Evolutionary conservation across 2,329 filamentous ascomycete species (phyloP).

Genomic region (Aaosphaeria pasadenensis): DNA sequence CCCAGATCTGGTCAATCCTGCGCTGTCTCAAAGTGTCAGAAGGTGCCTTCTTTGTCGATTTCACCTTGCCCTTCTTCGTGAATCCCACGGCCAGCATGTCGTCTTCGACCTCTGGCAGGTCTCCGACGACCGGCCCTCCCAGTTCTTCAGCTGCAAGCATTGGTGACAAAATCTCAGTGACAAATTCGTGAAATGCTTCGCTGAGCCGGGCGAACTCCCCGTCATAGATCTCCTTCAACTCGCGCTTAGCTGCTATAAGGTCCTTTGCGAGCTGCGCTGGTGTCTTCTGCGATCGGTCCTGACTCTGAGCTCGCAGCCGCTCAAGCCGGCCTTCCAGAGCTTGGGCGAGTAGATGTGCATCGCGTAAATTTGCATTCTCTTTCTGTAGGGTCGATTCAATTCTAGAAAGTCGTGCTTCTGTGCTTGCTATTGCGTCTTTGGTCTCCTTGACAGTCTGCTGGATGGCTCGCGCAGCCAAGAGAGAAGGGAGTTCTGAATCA

Average conservation of each 20-base stretch:
- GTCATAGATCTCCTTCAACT: constrained; percentile 60
- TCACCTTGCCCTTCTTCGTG: constrained; percentile 48
- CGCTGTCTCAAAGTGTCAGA: constrained; percentile 42
- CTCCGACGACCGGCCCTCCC: constrained; percentile 78
- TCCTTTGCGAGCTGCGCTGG: constrained; percentile 62
- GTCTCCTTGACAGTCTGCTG: constrained; percentile 64
- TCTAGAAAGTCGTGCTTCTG: constrained; percentile 38
- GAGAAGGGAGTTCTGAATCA: constrained; percentile 66
- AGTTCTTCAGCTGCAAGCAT: constrained; percentile 82
- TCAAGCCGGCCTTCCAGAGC: constrained; percentile 58
- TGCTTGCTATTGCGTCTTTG: constrained; percentile 53
- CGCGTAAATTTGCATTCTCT: constrained; percentile 47
- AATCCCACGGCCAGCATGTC: constrained; percentile 53
- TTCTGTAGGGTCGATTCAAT: constrained; percentile 40
- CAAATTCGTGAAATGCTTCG: constrained; percentile 65
- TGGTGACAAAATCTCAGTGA: constrained; percentile 65
- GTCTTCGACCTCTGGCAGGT: constrained; percentile 63
- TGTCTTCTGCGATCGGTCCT: constrained; percentile 56
- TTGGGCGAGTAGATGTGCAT: constrained; percentile 45
- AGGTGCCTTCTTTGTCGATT: constrained; percentile 36
- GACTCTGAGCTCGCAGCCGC: constrained; percentile 56
- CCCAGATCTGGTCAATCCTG: constrained; percentile 52
- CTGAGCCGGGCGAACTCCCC: constrained; percentile 60
- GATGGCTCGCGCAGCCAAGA: constrained; percentile 68
- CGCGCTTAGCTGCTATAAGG: constrained; percentile 58